Evolutionary conservation across 768 basidiomycete species (phyloP), one percentile per base, ranked within the genome.

Genomic region (Psilocybe sp.): DNA sequence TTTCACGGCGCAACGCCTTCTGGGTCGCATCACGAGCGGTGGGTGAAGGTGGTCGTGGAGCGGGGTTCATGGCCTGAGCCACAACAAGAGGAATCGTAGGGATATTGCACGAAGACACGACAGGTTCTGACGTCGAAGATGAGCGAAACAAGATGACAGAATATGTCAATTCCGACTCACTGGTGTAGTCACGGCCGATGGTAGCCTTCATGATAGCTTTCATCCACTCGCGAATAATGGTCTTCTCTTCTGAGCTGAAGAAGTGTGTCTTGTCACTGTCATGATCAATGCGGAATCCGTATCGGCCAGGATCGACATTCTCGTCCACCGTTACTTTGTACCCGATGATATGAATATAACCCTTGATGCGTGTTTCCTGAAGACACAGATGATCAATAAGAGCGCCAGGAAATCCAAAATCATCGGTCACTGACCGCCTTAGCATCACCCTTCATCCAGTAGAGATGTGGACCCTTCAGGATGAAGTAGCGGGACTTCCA

Each of bases 131-230:
- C 60, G 31, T 44, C 36, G 34, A 28, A 36, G 6, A 7, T 20
- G 37, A 39, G 8, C 42, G 28, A 46, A 31, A n/a, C n/a, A n/a
- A 23, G 16, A 9, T 42, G 5, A 35, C n/a, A n/a, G 34, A 37
- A 7, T 45, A 20, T 10, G 6, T 37, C 40, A 48, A 20, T 34
- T 5, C 33, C 44, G 35, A 75, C 87, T 35, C 60, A 95, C 93
- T 88, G 8, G 87, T 80, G 63, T 95, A 98, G 65, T 98, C 97
- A 49, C 97, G 76, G 8, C 82, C 87, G 58, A 99, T 99, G 11
- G 96, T 98, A 2, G 96, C 92, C 66, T 98, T 99, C 92, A 98
- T 98, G 57, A 99, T 82, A 7, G 95, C 92, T 72, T 98, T 99
- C 97, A 98, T 98, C 96, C 97, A 98, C 56, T 92, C 92, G n/a